phyloP scores from a whole-genome alignment of 2,329 filamentous ascomycete species.

The Fusarium nisikadoi region DNA sequence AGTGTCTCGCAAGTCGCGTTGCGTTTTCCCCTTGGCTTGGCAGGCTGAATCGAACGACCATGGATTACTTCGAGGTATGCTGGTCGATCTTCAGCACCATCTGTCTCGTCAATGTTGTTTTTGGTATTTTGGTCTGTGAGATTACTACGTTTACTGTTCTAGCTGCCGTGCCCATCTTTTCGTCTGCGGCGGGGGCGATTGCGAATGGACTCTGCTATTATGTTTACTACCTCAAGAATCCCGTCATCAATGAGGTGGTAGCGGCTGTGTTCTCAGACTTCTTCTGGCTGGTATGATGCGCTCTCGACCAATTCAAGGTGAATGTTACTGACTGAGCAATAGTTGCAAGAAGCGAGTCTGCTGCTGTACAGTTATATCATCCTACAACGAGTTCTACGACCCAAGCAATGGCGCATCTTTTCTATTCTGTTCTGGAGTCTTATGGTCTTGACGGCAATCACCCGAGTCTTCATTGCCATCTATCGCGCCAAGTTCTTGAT shows the following conservation, averaged over 20 bases:
- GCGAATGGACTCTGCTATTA: constrained; percentile 56
- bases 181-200: constrained; percentile 50
- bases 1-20: neutral
- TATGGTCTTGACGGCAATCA: constrained; percentile 60
- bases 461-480: constrained; percentile 55
- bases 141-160: constrained; percentile 51
- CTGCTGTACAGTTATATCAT: constrained; percentile 63
- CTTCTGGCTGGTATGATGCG: constrained; percentile 51
- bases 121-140: constrained; percentile 51
- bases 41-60: neutral
- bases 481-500: constrained; percentile 48
- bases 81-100: constrained; percentile 57
- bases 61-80: constrained; percentile 50
- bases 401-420: constrained; percentile 55
- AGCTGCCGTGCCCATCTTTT: constrained; percentile 52
- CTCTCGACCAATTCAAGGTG: accelerated
- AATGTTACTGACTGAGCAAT: accelerated
- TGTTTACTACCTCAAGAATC: constrained; percentile 48
- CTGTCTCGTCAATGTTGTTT: constrained; percentile 51
- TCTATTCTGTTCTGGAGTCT: constrained; percentile 66
- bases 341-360: constrained; percentile 56
- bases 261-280: constrained; percentile 54
- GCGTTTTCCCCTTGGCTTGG: neutral
- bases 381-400: constrained; percentile 60
- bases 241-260: constrained; percentile 41